Conservation (phyloP, 2,329 filamentous ascomycete genomes). For the Fonsecaea pedrosoi region DNA sequence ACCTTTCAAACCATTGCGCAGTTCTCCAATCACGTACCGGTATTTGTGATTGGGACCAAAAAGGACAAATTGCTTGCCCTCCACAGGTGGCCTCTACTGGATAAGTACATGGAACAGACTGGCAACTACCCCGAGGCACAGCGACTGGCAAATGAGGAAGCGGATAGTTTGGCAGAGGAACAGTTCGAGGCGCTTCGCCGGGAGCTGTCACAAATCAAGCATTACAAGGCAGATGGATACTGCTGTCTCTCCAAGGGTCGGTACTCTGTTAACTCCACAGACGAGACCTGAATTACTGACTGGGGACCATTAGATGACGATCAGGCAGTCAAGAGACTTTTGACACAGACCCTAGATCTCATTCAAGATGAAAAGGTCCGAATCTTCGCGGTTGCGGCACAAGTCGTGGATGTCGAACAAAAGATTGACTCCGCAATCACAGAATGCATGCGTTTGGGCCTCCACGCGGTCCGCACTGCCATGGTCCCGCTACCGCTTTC, state of each 20-base stretch:
- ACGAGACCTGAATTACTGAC: slow-evolving; percentile 9
- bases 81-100: slow-evolving; percentile 36
- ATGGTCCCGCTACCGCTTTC: slow-evolving; percentile 40
- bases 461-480: slow-evolving; percentile 41
- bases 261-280: not conserved
- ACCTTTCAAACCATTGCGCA: slow-evolving; percentile 45
- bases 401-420: slow-evolving; percentile 45
- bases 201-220: slow-evolving; percentile 36
- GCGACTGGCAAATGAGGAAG: slow-evolving; percentile 38
- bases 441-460: slow-evolving; percentile 45
- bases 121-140: slow-evolving; percentile 40
- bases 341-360: slow-evolving; percentile 43
- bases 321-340: slow-evolving; percentile 42
- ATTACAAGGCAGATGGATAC: slow-evolving; percentile 40
- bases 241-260: slow-evolving; percentile 39
- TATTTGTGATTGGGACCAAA: slow-evolving; percentile 46
- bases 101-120: slow-evolving; percentile 36
- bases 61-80: slow-evolving; percentile 46
- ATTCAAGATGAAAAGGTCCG: slow-evolving; percentile 46
- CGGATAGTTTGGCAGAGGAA: slow-evolving; percentile 34
- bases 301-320: slow-evolving; percentile 41
- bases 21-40: slow-evolving; percentile 44
- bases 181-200: slow-evolving; percentile 36
- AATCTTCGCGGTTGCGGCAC: slow-evolving; percentile 46
- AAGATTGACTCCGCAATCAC: slow-evolving; percentile 46